Percentiles rank a stretch among this genome's conserved stretches.
Evolutionary conservation across 1,284 basidiomycete species (phyloP).

Genomic region (Rhodotorula sp.): DNA sequence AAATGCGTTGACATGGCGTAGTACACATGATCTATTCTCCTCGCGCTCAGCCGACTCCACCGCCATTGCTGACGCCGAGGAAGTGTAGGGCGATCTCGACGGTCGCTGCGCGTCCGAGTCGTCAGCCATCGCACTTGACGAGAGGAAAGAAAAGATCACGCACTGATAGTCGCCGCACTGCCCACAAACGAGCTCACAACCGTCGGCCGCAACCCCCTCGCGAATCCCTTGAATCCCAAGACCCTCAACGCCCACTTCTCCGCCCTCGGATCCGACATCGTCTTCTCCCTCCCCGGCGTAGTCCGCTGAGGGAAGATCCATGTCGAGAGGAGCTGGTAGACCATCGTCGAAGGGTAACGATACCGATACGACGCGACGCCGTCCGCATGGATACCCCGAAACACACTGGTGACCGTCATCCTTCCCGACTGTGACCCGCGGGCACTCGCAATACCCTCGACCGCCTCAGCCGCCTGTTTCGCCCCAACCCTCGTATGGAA

Average conservation of each 20-base stretch:
- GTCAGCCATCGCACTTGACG: background rate
- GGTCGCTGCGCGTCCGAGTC: conserved; percentile 13
- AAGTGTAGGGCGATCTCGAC: conserved; percentile 34
- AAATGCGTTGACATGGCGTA: too few relatives aligned
- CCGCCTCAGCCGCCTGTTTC: background rate
- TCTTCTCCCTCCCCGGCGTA: conserved; percentile 9
- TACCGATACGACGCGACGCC: conserved; percentile 37
- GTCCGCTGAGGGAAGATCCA: conserved; percentile 16
- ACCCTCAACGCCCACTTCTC: conserved; percentile 39
- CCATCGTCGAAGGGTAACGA: conserved; percentile 35
- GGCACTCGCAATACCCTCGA: background rate
- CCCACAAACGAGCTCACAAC: conserved; percentile 44
- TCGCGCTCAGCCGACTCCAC: conserved; percentile 14
- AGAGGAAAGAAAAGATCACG: conserved; percentile 5
- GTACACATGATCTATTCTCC: too few relatives aligned
- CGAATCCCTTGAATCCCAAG: conserved; percentile 39
- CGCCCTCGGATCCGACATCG: conserved; percentile 25
- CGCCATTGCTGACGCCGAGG: conserved; percentile 33
- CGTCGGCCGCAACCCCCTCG: conserved; percentile 40
- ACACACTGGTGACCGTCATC: background rate
- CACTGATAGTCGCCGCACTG: conserved; percentile 44
- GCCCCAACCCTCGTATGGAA: background rate
- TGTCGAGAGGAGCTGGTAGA: conserved; percentile 36
- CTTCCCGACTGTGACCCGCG: background rate
- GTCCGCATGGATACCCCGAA: conserved; percentile 39